Evolutionary conservation across 345 rosid genomes (phyloP).

Genomic region (Lepidium africanum): DNA sequence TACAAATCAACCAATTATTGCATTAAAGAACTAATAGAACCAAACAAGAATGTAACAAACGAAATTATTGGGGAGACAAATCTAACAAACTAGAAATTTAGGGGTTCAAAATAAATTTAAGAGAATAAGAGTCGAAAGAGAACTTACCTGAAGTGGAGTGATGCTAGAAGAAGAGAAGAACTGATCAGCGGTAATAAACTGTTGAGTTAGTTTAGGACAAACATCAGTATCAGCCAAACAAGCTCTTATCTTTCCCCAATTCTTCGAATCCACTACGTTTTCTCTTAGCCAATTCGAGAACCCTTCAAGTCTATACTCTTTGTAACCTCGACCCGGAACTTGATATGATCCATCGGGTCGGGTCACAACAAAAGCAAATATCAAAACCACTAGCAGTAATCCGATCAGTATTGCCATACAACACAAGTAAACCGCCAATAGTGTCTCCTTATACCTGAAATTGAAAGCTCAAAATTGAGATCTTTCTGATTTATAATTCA

Average conservation of each 20-base stretch:
- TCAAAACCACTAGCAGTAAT: constrained; percentile 52
- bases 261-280: constrained; percentile 49
- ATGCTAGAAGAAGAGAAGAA: constrained; percentile 44
- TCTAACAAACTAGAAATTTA: neutral
- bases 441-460: constrained; percentile 57
- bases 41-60: neutral
- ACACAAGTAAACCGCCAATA: constrained; percentile 77
- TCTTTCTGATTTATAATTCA: neutral
- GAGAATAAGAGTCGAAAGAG: neutral
- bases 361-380: constrained; percentile 80
- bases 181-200: constrained; percentile 61
- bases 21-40: neutral
- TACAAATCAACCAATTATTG: neutral
- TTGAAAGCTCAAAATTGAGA: neutral
- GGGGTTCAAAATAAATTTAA: neutral
- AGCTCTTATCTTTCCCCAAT: constrained; percentile 60
- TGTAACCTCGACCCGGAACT: constrained; percentile 58
- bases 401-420: constrained; percentile 81
- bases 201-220: constrained; percentile 53
- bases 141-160: constrained; percentile 76
- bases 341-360: constrained; percentile 59
- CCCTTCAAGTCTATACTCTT: constrained; percentile 62
- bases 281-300: constrained; percentile 67
- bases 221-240: constrained; percentile 61
- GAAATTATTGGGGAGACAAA: neutral